These are phyloP conservation scores for Ulmus americana DNA, from an alignment of 331 rosid species.

Conservation along the genomic window DNA sequence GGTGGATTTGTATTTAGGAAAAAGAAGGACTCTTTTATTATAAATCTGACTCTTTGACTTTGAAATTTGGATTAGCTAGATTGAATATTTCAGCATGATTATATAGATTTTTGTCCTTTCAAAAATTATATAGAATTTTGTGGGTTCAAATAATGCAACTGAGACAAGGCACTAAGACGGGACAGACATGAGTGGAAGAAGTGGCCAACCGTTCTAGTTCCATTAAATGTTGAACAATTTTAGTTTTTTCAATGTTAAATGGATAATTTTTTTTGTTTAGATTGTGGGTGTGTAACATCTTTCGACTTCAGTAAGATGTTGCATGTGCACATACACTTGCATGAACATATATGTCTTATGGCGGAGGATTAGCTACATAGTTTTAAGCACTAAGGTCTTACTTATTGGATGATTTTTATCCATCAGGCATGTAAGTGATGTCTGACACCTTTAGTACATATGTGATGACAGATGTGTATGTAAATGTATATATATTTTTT, in stretches of 20 bases:
- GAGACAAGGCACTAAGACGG: background rate
- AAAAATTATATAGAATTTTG: background rate
- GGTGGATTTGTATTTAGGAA: background rate
- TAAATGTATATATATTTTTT: constrained; percentile 9
- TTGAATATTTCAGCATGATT: background rate
- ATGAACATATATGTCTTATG: background rate
- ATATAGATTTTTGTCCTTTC: background rate
- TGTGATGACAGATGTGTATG: constrained; percentile 1
- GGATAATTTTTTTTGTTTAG: background rate
- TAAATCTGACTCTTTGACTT: background rate
- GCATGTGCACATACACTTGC: background rate
- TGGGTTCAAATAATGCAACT: background rate
- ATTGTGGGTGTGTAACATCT: background rate
- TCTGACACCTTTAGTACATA: background rate
- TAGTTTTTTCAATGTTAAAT: background rate
- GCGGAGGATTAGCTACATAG: background rate
- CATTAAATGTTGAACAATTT: background rate
- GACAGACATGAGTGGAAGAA: background rate
- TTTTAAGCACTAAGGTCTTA: background rate
- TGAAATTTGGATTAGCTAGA: background rate
- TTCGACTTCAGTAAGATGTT: background rate
- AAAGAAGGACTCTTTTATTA: background rate
- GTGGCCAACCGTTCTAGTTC: background rate
- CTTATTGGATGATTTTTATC: background rate
- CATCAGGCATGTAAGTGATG: background rate